These are phyloP conservation scores for Lignosus rhinocerotis DNA, from an alignment of 1,284 basidiomycete genomes.

Conservation along the genomic window DNA sequence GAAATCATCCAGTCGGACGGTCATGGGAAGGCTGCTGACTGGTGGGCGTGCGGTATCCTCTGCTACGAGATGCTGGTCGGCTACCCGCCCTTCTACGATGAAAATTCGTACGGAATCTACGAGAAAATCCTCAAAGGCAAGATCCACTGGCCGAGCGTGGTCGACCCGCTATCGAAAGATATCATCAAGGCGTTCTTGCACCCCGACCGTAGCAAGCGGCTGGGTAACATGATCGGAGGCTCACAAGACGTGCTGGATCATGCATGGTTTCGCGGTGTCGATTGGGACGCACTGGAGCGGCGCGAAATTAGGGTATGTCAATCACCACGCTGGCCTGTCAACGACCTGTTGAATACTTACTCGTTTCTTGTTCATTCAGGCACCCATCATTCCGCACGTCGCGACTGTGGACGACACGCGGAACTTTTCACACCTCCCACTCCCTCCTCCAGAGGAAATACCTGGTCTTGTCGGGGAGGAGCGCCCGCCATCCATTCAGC, in stretches of 20 bases:
- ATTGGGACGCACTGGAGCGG: slow-evolving; percentile 82
- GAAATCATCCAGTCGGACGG: slow-evolving; percentile 97
- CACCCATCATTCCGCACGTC: slow-evolving; percentile 80
- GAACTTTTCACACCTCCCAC: slow-evolving; percentile 75
- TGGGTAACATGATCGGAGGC: slow-evolving; percentile 93
- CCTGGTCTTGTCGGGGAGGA: slow-evolving; percentile 72
- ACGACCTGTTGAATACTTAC: not conserved
- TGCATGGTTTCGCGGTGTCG: slow-evolving; percentile 93
- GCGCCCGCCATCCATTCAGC: slow-evolving; percentile 51
- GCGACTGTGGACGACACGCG: slow-evolving; percentile 77
- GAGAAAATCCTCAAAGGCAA: slow-evolving; percentile 93
- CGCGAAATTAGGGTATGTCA: slow-evolving; percentile 70
- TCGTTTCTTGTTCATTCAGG: slow-evolving; percentile 43
- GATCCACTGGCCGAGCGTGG: slow-evolving; percentile 89
- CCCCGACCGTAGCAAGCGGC: slow-evolving; percentile 90
- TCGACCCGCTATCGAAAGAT: slow-evolving; percentile 76
- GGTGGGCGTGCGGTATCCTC: slow-evolving; percentile 98
- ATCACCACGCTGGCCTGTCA: slow-evolving; percentile 11
- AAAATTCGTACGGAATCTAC: slow-evolving; percentile 92
- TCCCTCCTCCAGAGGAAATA: slow-evolving; percentile 75
- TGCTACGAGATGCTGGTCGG: slow-evolving; percentile 98
- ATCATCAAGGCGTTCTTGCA: slow-evolving; percentile 87
- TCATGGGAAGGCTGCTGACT: slow-evolving; percentile 98
- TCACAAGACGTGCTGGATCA: slow-evolving; percentile 92
- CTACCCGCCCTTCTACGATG: slow-evolving; percentile 92